Base-by-base conservation (phyloP, 768 basidiomycete genomes). In the Kwoniella dendrophila region DNA sequence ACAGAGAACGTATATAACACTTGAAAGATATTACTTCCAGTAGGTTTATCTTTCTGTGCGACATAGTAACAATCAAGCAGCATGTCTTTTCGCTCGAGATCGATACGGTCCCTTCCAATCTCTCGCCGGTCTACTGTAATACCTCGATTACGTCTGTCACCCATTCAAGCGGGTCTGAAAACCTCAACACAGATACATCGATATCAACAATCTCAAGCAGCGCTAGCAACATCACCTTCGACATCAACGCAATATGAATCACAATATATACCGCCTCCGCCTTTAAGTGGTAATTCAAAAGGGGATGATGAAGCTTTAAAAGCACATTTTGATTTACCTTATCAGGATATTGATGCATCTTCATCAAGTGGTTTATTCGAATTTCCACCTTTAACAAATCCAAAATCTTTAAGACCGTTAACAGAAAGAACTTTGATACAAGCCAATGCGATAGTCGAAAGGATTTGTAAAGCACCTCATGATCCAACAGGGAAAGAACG, bases 351-450 rank as follows among this genome's bases (percentile, higher is more conserved):
- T 36, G 34, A 30, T 16, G 26, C 40, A 43, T 24, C 43, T 26
- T 45, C 57, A 33, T 79, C 22, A 14, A 62, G 1, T 1, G 96
- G 96, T 24, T 84, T 98, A 34, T 98, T 99, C 77, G 86, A 86
- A 16, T 90, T 96, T 67, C 83, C 86, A 0, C 82, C 85, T 18
- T 83, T 99, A 34, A 86, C 84, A 3, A 81, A 85, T 27, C 91
- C 94, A 0, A 74, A 82, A 0, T 85, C 86, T 24, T 86, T 98
- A 48, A 82, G 85, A 52, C 82, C 84, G 0, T 83, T 98, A 24
- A 87, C 92, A 26, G 83, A 88, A 55, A 85, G 89, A 27, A 94
- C 94, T 18, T 83, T 93, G 27, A 78, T 86, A 16, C 88, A 91
- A 44, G 93, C 92, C 5, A 85, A 87, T 65, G 80, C 89, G 30